Evolutionary conservation across 2,329 filamentous ascomycete genomes (phyloP).

Genomic region (Aspergillus sp.): DNA sequence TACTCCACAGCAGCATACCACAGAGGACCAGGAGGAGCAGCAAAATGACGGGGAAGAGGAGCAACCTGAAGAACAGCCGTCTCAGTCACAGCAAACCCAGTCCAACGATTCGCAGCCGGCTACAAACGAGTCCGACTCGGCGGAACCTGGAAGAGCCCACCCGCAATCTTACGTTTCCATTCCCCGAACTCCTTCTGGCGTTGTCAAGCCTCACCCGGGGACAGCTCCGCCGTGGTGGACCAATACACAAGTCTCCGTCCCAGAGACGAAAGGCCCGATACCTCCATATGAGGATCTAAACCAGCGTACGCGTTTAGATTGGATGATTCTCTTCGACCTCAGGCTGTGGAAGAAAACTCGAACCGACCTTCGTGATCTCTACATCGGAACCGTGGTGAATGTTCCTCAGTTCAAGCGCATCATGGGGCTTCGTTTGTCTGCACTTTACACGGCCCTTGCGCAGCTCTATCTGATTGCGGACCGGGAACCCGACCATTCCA

Average conservation of each 20-base stretch:
- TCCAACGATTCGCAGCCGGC: slow-evolving; percentile 7
- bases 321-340: slow-evolving; percentile 90
- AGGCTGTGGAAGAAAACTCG: slow-evolving; percentile 95
- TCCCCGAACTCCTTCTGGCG: slow-evolving; percentile 71
- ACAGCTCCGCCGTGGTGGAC: slow-evolving; percentile 70
- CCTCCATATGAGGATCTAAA: slow-evolving; percentile 82
- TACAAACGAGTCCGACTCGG: slow-evolving; percentile 13
- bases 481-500: slow-evolving; percentile 93
- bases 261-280: slow-evolving; percentile 59
- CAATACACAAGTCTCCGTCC: slow-evolving; percentile 71
- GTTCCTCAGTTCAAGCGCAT: slow-evolving; percentile 96
- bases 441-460: slow-evolving; percentile 87
- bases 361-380: slow-evolving; percentile 85
- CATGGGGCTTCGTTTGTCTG: slow-evolving; percentile 87
- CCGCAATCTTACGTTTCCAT: slow-evolving; percentile 55
- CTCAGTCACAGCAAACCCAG: slow-evolving; percentile 4
- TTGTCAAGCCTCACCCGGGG: slow-evolving; percentile 41
- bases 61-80: slow-evolving; percentile 22
- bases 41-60: slow-evolving; percentile 21
- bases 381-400: slow-evolving; percentile 93
- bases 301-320: slow-evolving; percentile 85
- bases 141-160: slow-evolving; percentile 14
- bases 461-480: slow-evolving; percentile 96
- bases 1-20: slow-evolving; percentile 43
- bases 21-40: slow-evolving; percentile 1